Evolutionary conservation across 208 protist genomes (phyloP), one percentile per base, ranked within the genome.

Genomic region (Trypanosoma platydactyli): DNA sequence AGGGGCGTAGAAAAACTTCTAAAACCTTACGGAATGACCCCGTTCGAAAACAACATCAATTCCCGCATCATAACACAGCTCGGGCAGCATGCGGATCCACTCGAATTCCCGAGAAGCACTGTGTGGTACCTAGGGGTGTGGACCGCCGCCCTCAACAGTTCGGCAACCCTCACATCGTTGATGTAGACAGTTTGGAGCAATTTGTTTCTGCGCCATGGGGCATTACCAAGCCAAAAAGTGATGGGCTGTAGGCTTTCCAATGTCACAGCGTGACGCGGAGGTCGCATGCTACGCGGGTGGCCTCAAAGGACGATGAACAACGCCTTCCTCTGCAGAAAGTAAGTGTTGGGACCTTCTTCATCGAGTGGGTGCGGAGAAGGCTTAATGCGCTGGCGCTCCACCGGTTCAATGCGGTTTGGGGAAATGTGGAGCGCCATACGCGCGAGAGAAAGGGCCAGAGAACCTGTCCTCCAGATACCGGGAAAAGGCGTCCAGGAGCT

Each of bases 281-380:
- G 18, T 41, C 41, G 11, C 58, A 53, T 41, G 12, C 6, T 7
- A 64, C 58, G 6, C 38, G 7, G 18, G 40, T 40, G 18, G 25
- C 40, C 9, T 22, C 40, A 33, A 9, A 50, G 20, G 27, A n/a
- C 13, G 58, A 53, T 20, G 9, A 64, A 41, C 4, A 35, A 15
- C n/a, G 45, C 11, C 18, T 64, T 6, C 58, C 58, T 7, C 40
- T 53, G 24, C 46, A 64, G 24, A 18, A 64, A 15, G 25, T 64
- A 12, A 35, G 49, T 40, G 41, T 64, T 6, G 25, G 24, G 7
- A 40, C 44, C n/a, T 25, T 64, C 12, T 53, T 29, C 18, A 16
- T 53, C 9, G 16, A 40, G 2, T 64, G 41, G 58, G 40, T 64
- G 9, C 30, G 20, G 40, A 1, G 41, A 1, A 29, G 56, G 24